Evolutionary conservation across 148 eudicot genomes (phyloP).

Genomic region (Nyssa sinensis): DNA sequence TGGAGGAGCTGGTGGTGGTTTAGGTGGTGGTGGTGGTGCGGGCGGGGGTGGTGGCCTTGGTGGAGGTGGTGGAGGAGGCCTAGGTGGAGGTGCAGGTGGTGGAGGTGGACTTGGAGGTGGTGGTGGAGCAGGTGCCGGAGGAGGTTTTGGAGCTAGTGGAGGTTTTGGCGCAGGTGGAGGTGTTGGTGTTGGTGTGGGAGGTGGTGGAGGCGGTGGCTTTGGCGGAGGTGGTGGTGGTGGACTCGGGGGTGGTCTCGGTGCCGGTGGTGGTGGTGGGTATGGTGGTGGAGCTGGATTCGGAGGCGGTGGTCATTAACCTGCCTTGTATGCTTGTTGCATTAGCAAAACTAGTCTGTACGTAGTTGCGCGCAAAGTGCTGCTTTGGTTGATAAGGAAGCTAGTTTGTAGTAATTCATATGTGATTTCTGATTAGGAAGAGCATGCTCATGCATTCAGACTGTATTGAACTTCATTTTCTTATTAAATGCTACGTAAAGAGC

Average conservation of each 20-base stretch:
- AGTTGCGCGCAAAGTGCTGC: too few relatives aligned
- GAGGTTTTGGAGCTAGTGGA: conserved; percentile 8
- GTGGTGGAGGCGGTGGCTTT: background rate
- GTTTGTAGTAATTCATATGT: too few relatives aligned
- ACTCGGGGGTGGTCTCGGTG: background rate
- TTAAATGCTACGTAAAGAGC: too few relatives aligned
- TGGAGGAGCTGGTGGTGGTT: background rate
- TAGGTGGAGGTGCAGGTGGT: conserved; percentile 5
- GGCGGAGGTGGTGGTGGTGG: too few relatives aligned
- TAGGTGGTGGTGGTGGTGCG: background rate
- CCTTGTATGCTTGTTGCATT: too few relatives aligned
- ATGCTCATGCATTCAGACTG: too few relatives aligned
- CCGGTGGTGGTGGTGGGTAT: background rate
- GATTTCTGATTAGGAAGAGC: too few relatives aligned
- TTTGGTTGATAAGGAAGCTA: too few relatives aligned
- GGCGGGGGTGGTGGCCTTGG: conserved; percentile 2
- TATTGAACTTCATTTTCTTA: too few relatives aligned
- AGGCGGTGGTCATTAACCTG: too few relatives aligned
- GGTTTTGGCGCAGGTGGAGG: background rate
- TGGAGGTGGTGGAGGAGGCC: background rate
- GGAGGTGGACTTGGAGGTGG: conserved; percentile 14
- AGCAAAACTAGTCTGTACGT: too few relatives aligned
- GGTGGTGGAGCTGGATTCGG: background rate
- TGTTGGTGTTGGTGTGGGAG: background rate
- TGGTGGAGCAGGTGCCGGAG: background rate